Base-by-base conservation (phyloP, 805 yeast species). In the Candida caryicola region DNA sequence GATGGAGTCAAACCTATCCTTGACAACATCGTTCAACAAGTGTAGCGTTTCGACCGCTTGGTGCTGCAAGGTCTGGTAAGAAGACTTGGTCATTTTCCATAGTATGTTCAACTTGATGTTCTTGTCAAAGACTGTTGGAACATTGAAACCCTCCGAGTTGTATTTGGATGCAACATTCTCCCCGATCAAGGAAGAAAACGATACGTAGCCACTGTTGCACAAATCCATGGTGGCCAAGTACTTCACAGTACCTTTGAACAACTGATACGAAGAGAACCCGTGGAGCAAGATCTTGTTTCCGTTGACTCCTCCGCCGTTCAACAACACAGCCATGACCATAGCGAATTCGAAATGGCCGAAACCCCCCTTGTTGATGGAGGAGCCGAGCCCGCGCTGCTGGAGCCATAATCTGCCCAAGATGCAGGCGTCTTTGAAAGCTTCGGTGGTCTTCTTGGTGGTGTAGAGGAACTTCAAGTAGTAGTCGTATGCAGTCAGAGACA, bases 301-400 rank as follows among this genome's bases (percentile, higher is more conserved):
- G 47, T 71, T 73, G 5, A 66, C 60, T 42, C 91, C 90, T 49
- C 95, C 95, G 50, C 96, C 96, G 44, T 81, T 79, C 30, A 93
- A 66, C 37, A 93, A 64, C 1, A 89, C 84, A 29, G 95, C 82
- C 81, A 88, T 78, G 35, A 91, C 60, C 27, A 83, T 65, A 21
- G 89, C 82, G 59, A 89, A 89, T 64, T 93, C 98, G 58, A 88
- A 88, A 50, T 83, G 85, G 9, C 98, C 98, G 60, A 93, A 91
- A 0, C 98, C 98, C 23, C 86, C 85, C 30, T 75, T 69, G 13
- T 76, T 69, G 23, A 82, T 56, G 12, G 75, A 62, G 0, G 95
- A 79, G 8, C 77, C 71, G 41, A 88, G 78, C 0, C 95, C 95
- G 47, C 95, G 75, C 62, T 93, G 98, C 34, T 78, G 74, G 29